These are phyloP conservation scores for Clausena lansium DNA, from an alignment of 345 rosid species.

Conservation along the genomic window DNA sequence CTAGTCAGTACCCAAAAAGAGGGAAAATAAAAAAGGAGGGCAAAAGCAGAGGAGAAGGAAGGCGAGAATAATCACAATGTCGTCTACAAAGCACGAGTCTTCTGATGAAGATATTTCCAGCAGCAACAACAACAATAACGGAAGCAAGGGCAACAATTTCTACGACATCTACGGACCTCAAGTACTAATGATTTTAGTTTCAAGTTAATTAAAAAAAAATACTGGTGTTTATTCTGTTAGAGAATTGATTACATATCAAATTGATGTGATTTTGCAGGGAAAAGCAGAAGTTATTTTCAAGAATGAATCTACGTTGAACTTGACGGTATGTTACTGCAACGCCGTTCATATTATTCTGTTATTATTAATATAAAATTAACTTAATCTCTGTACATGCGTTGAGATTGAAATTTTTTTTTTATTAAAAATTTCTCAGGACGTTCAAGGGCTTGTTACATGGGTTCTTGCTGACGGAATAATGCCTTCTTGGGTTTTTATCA, in stretches of 20 bases:
- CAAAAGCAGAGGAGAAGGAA: not conserved
- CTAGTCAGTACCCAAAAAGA: not conserved
- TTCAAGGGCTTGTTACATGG: constrained; percentile 97
- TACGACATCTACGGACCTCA: constrained; percentile 79
- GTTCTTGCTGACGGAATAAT: constrained; percentile 87
- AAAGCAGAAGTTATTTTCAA: constrained; percentile 77
- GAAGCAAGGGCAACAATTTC: constrained; percentile 20
- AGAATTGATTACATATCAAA: not conserved
- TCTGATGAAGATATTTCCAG: constrained; percentile 25
- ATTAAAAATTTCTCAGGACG: constrained; percentile 48
- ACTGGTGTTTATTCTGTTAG: not conserved
- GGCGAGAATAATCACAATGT: constrained; percentile 23
- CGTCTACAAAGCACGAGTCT: constrained; percentile 29
- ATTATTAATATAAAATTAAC: not conserved
- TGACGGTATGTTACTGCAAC: constrained; percentile 45
- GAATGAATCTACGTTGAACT: constrained; percentile 54
- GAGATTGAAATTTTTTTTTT: constrained; percentile 3
- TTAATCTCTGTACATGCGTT: not conserved
- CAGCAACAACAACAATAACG: not conserved
- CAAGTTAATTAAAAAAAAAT: not conserved
- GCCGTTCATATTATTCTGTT: not conserved
- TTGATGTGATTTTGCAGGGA: constrained; percentile 45
- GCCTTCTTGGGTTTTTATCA: constrained; percentile 91
- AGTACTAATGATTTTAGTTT: constrained; percentile 24
- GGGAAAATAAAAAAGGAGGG: accelerated